These are phyloP conservation scores for Podospora conica DNA, from an alignment of 495 filamentous ascomycete genomes.

Conservation along the genomic window DNA sequence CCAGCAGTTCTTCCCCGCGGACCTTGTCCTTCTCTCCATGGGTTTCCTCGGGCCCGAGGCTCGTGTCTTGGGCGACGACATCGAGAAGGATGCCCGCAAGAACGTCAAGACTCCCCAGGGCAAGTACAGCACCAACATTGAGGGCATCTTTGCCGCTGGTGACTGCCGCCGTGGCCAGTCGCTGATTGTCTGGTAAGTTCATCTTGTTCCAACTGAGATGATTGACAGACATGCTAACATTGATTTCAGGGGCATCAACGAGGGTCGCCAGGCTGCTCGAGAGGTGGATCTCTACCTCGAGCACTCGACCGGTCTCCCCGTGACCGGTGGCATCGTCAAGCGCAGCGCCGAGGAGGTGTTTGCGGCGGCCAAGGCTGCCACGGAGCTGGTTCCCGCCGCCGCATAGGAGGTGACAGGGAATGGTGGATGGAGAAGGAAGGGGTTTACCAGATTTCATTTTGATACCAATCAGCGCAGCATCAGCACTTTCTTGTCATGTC, in stretches of 20 bases:
- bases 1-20: conserved; percentile 95
- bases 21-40: conserved; percentile 96
- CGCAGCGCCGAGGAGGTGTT: conserved; percentile 65
- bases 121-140: conserved; percentile 80
- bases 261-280: conserved; percentile 88
- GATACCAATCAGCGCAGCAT: conserved; percentile 18
- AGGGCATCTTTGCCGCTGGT: conserved; percentile 90
- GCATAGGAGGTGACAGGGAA: neutral
- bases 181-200: conserved; percentile 88
- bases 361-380: conserved; percentile 20
- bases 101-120: conserved; percentile 96
- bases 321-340: conserved; percentile 93
- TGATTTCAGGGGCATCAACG: conserved; percentile 85
- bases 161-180: conserved; percentile 96
- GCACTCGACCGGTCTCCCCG: conserved; percentile 73
- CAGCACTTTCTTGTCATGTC: neutral
- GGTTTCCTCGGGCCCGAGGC: conserved; percentile 97
- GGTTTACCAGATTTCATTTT: conserved; percentile 3
- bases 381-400: neutral
- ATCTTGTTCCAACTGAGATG: neutral
- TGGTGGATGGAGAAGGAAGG: neutral
- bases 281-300: conserved; percentile 91
- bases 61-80: conserved; percentile 73
- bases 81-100: conserved; percentile 91
- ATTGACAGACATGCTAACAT: conserved; percentile 22